Conservation (phyloP, 2,329 filamentous ascomycete species). For the Pseudomassariella vexata region DNA sequence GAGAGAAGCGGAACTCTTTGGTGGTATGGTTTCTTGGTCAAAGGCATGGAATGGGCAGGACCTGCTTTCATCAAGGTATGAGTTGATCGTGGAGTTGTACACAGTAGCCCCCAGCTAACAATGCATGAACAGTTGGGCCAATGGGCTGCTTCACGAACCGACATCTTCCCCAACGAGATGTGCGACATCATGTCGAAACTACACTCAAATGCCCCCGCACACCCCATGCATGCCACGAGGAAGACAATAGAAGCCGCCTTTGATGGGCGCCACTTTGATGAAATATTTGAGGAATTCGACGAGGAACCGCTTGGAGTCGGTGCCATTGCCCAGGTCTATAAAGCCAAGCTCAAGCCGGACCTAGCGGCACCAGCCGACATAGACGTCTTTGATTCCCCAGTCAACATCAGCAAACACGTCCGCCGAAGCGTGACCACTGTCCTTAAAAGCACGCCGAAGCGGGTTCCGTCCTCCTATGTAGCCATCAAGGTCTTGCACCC, state of each 20-base stretch:
- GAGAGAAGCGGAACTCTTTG: slow-evolving; percentile 79
- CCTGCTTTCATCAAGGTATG: slow-evolving; percentile 81
- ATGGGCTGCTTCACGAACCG: slow-evolving; percentile 94
- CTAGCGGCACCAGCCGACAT: slow-evolving; percentile 60
- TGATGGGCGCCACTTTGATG: slow-evolving; percentile 69
- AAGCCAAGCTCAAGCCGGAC: slow-evolving; percentile 80
- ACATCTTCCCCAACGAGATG: slow-evolving; percentile 92
- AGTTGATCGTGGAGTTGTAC: neutral
- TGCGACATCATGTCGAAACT: slow-evolving; percentile 91
- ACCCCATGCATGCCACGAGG: slow-evolving; percentile 76
- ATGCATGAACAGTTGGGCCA: slow-evolving; percentile 44
- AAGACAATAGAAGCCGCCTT: slow-evolving; percentile 78
- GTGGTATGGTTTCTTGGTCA: slow-evolving; percentile 64
- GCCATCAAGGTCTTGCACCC: slow-evolving; percentile 96
- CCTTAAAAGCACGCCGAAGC: slow-evolving; percentile 77
- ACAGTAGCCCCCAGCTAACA: neutral
- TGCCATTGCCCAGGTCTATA: slow-evolving; percentile 96
- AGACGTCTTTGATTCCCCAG: slow-evolving; percentile 44
- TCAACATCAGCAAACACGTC: slow-evolving; percentile 62
- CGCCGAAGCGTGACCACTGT: slow-evolving; percentile 78
- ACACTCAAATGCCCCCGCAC: slow-evolving; percentile 90
- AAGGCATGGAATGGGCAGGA: slow-evolving; percentile 7
- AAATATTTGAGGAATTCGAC: slow-evolving; percentile 95
- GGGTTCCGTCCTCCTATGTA: slow-evolving; percentile 86
- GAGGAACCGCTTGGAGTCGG: slow-evolving; percentile 86